Base-by-base conservation (phyloP, 139 green algal genomes). In the Picochlorum sp. region DNA sequence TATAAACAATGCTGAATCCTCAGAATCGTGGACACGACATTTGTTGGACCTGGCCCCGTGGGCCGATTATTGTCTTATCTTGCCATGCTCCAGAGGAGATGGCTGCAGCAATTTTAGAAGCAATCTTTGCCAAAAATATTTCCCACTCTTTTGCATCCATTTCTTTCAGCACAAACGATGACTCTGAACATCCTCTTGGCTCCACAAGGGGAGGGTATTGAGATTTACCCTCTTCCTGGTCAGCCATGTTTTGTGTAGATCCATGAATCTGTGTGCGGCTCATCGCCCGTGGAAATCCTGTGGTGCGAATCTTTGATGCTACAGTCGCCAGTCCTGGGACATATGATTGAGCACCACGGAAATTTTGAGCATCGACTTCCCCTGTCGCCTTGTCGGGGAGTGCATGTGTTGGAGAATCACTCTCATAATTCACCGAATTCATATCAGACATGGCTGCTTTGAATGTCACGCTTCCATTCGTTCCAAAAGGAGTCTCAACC, bases 201-300 rank as follows among this genome's bases (percentile, higher is more conserved):
- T 76, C 68, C 4, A 89, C 75, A 16, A 80, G 75, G n/a, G 84
- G 84, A 10, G 82, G 82, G 67, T 91, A 90, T 55, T 64, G 55
- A 16, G 59, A 55, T 44, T 24, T 14, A 4, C 52, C n/a, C 2
- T 9, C n/a, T 20, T 54, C 47, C 18, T 20, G 47, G 15, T 54
- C 47, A 13, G 47, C 47, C 47, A 54, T 26, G 11, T 54, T 21
- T 21, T 26, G 16, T 9, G 16, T 54, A 21, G 47, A 54, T 26
- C 47, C 47, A 26, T 21, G 16, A 10, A 54, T 26, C 16, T 54
- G 47, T 26, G 18, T 54, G 16, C 47, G 16, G 47, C 18, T 26
- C 47, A 54, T 54, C n/a, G 47, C 16, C 18, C 47, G 47, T 26
- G 16, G 16, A 13, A 54, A 54, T 26, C 47, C 6, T 30, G 28